Evolutionary conservation across 2,329 filamentous ascomycete species (phyloP).

Genomic region (Xylaria sp.): DNA sequence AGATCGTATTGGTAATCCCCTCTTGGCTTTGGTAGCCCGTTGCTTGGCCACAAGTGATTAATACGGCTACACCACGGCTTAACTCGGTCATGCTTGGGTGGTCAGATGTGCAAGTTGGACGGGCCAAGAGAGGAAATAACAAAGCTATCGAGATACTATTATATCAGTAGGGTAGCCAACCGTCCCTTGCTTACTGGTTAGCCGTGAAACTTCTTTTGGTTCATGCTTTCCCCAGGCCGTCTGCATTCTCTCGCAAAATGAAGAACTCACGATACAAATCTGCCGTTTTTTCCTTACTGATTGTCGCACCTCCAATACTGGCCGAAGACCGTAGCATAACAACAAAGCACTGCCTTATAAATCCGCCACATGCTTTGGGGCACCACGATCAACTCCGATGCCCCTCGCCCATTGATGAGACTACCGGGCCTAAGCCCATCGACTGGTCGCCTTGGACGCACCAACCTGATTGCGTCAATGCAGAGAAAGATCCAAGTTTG

Average conservation of each 20-base stretch:
- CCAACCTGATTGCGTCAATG: constrained; percentile 38
- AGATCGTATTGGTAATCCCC: constrained; percentile 17
- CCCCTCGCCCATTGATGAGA: constrained; percentile 40
- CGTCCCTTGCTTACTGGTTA: not conserved
- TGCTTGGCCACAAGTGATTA: constrained; percentile 17
- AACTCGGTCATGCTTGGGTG: constrained; percentile 6
- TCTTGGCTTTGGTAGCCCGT: constrained; percentile 10
- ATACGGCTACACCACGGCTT: constrained; percentile 21
- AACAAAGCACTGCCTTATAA: constrained; percentile 33
- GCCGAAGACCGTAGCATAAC: constrained; percentile 9
- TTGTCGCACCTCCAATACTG: not conserved
- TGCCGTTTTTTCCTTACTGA: constrained; percentile 6
- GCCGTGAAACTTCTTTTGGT: not conserved
- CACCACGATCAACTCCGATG: constrained; percentile 38
- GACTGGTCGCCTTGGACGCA: constrained; percentile 48
- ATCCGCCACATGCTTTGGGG: constrained; percentile 38
- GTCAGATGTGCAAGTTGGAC: constrained; percentile 11
- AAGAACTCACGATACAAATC: constrained; percentile 15
- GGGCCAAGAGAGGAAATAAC: not conserved
- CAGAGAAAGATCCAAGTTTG: constrained; percentile 25
- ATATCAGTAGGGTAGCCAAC: constrained; percentile 5
- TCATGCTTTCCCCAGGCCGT: not conserved
- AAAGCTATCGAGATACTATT: not conserved
- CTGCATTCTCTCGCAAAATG: constrained; percentile 13
- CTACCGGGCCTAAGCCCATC: constrained; percentile 33